Base-by-base conservation (phyloP, 805 yeast species). In the Zygoascus biomembranicola region DNA sequence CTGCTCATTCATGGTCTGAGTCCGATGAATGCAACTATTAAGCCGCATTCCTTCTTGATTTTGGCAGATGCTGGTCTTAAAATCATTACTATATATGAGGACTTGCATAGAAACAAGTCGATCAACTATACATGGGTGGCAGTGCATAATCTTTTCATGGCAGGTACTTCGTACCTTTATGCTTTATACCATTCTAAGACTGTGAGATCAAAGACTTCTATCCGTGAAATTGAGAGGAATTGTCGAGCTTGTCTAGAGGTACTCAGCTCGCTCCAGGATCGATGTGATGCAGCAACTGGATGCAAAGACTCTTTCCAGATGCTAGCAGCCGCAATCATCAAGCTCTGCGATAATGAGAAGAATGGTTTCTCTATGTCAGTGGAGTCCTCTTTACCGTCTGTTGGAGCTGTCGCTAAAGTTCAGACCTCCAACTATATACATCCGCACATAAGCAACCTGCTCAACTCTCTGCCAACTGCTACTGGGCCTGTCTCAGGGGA, bases 111-210 rank as follows among this genome's bases (percentile, higher is more conserved):
- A n/a, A 74, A 74, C 31, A 78, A 78, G 60, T 73, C 79, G 47
- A 76, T 89, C 55, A 88, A 88, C 66, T 90, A 87, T 67, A 87
- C 96, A 0, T 90, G 97, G 97, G 90, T 90, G 1, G 94, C 95
- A 0, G 90, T 88, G 2, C 95, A 89, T 66, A 89, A 88, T 64
- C 72, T 88, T 52, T 88, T 88, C 65, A 84, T 87, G 85, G 90
- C 96, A 0, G 95, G 95, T 0, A 85, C 92, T 28, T 85, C 96
- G 1, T 89, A 81, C 60, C 71, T 90, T 45, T 89, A 86, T 64
- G 78, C 90, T 0, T 74, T 88, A 13, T 89, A 86, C 65, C 85
- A 85, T 65, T 79, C 87, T 39, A 74, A 74, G n/a, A 77, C 75
- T 47, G 79, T 77, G 1, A 66, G 84, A 20, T 63, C 68, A 5